Percentiles rank a stretch among this genome's conserved stretches.
Conservation (phyloP, 306 rosid species). For the Fragaria iinumae region DNA sequence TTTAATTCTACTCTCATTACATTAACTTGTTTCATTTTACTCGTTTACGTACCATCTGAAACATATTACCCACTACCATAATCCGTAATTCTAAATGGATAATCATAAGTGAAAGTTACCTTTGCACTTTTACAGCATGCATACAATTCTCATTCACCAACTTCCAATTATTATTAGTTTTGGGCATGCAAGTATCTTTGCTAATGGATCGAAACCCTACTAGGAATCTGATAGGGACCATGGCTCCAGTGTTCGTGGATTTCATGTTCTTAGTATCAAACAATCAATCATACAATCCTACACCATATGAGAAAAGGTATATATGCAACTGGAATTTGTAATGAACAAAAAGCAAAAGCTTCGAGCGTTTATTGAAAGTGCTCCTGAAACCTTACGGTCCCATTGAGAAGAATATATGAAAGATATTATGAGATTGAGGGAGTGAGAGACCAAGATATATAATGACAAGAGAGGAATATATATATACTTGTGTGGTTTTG, state of each 20-base stretch:
- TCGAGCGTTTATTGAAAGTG: too few species aligned
- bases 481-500: background rate
- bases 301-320: too few species aligned
- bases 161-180: background rate
- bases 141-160: background rate
- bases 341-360: conserved; percentile 12
- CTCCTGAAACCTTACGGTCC: conserved; percentile 1
- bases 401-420: background rate
- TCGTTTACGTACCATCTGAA: too few species aligned
- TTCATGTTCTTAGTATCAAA: conserved; percentile 3
- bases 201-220: background rate
- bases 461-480: conserved; percentile 11
- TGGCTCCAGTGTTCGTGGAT: conserved; percentile 19
- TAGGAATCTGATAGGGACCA: background rate
- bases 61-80: background rate
- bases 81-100: background rate
- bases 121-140: background rate
- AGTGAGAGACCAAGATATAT: background rate
- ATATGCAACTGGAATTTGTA: background rate
- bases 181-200: background rate
- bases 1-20: background rate
- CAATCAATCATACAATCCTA: background rate
- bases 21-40: background rate
- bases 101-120: background rate
- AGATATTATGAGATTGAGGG: conserved; percentile 1